These are phyloP conservation scores for Coemansia sp. DNA, from an alignment of 192 early-diverging fungal species.

Conservation along the genomic window DNA sequence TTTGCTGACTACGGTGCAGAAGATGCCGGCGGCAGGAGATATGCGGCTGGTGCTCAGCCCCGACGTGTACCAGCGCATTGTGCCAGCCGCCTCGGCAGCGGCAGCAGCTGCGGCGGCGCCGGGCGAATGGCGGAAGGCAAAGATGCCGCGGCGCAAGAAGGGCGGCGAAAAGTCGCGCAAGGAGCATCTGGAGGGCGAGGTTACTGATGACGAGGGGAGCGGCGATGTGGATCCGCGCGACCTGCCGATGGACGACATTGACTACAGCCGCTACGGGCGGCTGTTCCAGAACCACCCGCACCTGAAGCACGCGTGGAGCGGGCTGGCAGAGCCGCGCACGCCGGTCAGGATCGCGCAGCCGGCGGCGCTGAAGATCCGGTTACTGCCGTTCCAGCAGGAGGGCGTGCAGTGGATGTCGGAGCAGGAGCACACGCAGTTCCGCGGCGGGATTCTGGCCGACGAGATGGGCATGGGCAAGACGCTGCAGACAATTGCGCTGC, in stretches of 20 bases:
- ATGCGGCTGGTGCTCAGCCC: slow-evolving; percentile 23
- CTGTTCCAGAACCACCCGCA: slow-evolving; percentile 41
- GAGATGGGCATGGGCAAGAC: slow-evolving; percentile 97
- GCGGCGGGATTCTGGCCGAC: slow-evolving; percentile 77
- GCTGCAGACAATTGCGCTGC: slow-evolving; percentile 81
- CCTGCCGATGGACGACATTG: slow-evolving; percentile 26
- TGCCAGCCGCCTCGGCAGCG: neutral
- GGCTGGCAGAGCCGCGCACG: slow-evolving; percentile 2
- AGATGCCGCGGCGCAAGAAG: slow-evolving; percentile 10
- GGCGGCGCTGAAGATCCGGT: slow-evolving; percentile 58
- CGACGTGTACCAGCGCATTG: neutral
- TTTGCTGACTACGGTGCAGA: slow-evolving; percentile 13
- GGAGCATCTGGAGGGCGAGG: slow-evolving; percentile 27
- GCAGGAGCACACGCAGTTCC: slow-evolving; percentile 69
- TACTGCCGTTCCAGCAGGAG: slow-evolving; percentile 87
- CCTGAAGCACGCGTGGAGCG: slow-evolving; percentile 35
- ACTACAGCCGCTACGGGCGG: slow-evolving; percentile 27
- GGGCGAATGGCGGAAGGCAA: neutral
- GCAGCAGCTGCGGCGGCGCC: neutral
- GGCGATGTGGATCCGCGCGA: slow-evolving; percentile 7
- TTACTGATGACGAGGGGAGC: slow-evolving; percentile 5
- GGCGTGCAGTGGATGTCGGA: slow-evolving; percentile 78
- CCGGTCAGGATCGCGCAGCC: slow-evolving; percentile 58
- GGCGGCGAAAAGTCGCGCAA: slow-evolving; percentile 9
- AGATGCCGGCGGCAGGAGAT: slow-evolving; percentile 38